Percentiles rank a stretch among this genome's conserved stretches.
Evolutionary conservation across 2,329 filamentous ascomycete genomes (phyloP).

Genomic region (Colletotrichum orbiculare): DNA sequence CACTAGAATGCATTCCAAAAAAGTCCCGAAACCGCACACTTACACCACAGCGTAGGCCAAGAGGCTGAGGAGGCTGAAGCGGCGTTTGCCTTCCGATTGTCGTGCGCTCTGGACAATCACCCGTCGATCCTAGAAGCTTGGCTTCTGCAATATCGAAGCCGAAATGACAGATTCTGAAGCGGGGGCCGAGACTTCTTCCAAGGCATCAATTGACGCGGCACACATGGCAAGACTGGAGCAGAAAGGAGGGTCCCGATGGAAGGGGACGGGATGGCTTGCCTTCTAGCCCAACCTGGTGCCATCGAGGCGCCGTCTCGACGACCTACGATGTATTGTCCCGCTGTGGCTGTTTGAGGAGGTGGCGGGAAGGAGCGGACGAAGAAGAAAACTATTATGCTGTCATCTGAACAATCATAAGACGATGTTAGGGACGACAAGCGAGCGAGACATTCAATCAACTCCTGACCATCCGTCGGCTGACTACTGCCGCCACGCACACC

Average conservation of each 20-base stretch:
- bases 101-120: background rate
- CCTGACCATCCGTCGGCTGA: slow-evolving; percentile 18
- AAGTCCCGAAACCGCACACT: slow-evolving; percentile 1
- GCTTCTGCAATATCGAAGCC: slow-evolving; percentile 20
- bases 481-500: background rate
- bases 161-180: slow-evolving; percentile 19
- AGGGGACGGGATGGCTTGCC: background rate
- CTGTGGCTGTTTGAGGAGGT: background rate
- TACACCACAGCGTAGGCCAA: background rate
- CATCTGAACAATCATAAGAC: background rate
- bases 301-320: no score
- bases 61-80: slow-evolving; percentile 15
- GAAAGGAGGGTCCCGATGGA: background rate
- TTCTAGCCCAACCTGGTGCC: no score
- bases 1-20: slow-evolving; percentile 3
- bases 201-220: background rate
- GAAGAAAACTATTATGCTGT: slow-evolving; percentile 3
- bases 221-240: background rate
- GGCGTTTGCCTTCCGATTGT: slow-evolving; percentile 17
- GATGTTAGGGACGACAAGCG: slow-evolving; percentile 18
- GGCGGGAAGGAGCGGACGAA: slow-evolving; percentile 9
- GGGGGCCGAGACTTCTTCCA: slow-evolving; percentile 14
- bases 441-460: slow-evolving; percentile 34
- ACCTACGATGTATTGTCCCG: no score
- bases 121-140: slow-evolving; percentile 15